Evolutionary conservation across 2,329 filamentous ascomycete species (phyloP), one percentile per base, ranked within the genome.

Genomic region (Sporothrix variecibatus): DNA sequence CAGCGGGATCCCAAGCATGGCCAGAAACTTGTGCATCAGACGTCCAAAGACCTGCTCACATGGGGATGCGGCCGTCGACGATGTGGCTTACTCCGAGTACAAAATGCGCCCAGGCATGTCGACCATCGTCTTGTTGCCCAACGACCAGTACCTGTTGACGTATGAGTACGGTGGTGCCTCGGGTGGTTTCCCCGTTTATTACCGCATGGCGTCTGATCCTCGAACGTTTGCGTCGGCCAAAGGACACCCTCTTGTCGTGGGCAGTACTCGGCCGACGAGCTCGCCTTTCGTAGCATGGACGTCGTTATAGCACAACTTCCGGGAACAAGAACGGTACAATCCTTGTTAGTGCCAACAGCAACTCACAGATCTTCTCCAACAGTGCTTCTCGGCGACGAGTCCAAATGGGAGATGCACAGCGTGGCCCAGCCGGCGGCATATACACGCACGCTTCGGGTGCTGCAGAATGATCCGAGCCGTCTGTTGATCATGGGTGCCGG

Each of bases 101-200:
- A 87, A 86, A 3, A 88, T 86, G 75, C 88, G 91, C 1, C 91
- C 91, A 0, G 91, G 91, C 69, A 93, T 93, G 91, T 87, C 91
- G 2, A 88, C 86, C 0, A 84, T 93, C 9, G 84, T 87, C 1
- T 78, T 85, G 78, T 85, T 93, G 83, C 90, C 76, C 49, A 87
- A 87, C 76, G 88, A 86, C 73, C 82, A 88, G 78, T 92, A 87
- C 81, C 87, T 93, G 78, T 88, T 90, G 82, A 85, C 86, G 6
- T 92, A 92, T 80, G 91, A 93, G 79, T 89, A 88, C 76, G 88
- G 88, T 69, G 87, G 81, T 26, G 86, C 77, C 78, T 83, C 79
- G 20, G 78, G 79, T 0, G 79, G 79, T 68, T 86, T 84, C 80
- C 82, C 84, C 17, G 83, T 85, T 26, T 83, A 84, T 80, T 87